Evolutionary conservation across 1,284 basidiomycete genomes (phyloP), one percentile per base, ranked within the genome.

Genomic region (Schizopora paradoxa): DNA sequence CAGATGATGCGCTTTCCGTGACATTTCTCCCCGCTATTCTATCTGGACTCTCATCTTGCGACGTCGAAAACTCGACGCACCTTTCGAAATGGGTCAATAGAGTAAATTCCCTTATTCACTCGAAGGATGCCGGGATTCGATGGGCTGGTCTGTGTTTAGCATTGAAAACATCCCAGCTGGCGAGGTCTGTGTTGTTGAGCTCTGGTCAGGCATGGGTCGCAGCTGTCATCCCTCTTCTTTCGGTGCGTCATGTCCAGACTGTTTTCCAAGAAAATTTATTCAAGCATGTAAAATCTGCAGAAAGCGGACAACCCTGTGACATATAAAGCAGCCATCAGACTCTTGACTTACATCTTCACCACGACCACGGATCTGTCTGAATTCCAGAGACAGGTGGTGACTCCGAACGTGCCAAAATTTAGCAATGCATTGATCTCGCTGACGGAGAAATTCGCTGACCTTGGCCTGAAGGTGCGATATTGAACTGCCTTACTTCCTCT

Each of bases 131-230:
- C 8, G 78, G 75, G 36, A 77, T 74, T 48, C 75, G 82, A 49
- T 90, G 86, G 86, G 77, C 81, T 18, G 87, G 84, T 11, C 66
- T 89, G 23, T 83, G 75, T 54, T 63, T 90, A 32, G 86, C 87
- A 2, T 66, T 79, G 53, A 75, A 75, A 54, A 82, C 81, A 5
- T 73, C 81, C 2, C 54, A 67, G 25, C 61, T 76, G 22, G 85
- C 82, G 4, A 76, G 67, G 56, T 58, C 61, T 14, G 53, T 80
- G 4, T 76, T 90, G 70, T 61, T 86, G 43, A 84, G 87, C 48
- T 75, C 66, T 54, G 82, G 85, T 2, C 78, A 82, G 54, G 69
- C 70, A 41, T 90, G 87, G 87, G 61, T 87, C 32, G 70, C 70
- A 41, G 66, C 74, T 18, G 73, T 74, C 6, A 62, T 88, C 51